Evolutionary conservation across 495 filamentous ascomycete genomes (phyloP), one percentile per base, ranked within the genome.

Genomic region (Penicillium longicatenatum): DNA sequence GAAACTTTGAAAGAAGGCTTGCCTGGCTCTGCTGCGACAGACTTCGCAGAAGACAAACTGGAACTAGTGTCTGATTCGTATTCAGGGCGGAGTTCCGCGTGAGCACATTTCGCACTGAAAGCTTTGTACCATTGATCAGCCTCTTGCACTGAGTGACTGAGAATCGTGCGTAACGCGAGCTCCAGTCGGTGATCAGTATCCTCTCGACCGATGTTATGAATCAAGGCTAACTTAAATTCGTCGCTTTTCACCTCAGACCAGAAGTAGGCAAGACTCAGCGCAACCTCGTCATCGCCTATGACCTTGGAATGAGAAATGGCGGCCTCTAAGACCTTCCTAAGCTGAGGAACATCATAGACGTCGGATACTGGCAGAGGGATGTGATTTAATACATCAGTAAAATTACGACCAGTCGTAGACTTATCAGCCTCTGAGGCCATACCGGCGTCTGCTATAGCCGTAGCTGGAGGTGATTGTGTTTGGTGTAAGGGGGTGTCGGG

Each of bases 41-140:
- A 73, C 37, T 72, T 70, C 6, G 69, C 69, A 2, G 77, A 76
- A 26, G 81, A 81, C 22, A 80, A 50, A 14, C 73, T 77, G 10
- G 77, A 79, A 12, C 70, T 68, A 22, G 72, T 82, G 30, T 69
- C 58, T 80, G 74, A 74, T 7, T 60, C 30, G 20, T 51, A 39
- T 26, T 48, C 53, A 35, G 37, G 21, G 21, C 20, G 29, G 17
- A 35, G 42, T 10, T 29, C 6, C 26, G 30, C 31, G 17, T 43
- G 39, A 26, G 16, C 22, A 22, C 46, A 19, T 24, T 57, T 21
- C 7, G 33, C 26, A 6, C 26, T 14, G 44, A 55, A 52, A 5
- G 21, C 58, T 30, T 58, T 19, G 29, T 59, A 65, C 67, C 67
- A 69, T 29, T 45, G 14, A 8, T 3, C 14, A 1, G 67, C 67